Evolutionary conservation across 2,329 filamentous ascomycete genomes (phyloP).

Genomic region (Penicillium sp.): DNA sequence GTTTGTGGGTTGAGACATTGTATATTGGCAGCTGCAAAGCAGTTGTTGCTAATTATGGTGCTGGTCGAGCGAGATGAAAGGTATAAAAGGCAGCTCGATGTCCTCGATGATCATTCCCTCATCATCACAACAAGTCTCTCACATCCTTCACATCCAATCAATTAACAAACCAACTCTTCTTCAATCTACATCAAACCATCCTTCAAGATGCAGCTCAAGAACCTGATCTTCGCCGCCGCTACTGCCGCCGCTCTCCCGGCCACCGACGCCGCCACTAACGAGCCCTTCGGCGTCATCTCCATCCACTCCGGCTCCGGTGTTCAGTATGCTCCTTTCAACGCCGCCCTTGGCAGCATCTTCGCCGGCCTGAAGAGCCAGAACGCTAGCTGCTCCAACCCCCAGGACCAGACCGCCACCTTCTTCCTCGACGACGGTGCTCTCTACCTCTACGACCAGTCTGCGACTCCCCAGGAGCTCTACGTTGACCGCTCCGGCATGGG

Average conservation of each 20-base stretch:
- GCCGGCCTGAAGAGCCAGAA: constrained; percentile 40
- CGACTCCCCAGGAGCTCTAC: constrained; percentile 43
- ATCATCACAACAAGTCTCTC: too few species aligned
- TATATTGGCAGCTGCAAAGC: too few species aligned
- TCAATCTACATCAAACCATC: too few species aligned
- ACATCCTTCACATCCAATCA: too few species aligned
- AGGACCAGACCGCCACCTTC: constrained; percentile 44
- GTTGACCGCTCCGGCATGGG: constrained; percentile 54
- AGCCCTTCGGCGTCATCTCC: constrained; percentile 44
- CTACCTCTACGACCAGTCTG: constrained; percentile 42
- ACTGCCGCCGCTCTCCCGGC: constrained; percentile 25
- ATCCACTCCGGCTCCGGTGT: constrained; percentile 45
- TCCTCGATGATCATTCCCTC: too few species aligned
- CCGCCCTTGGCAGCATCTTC: constrained; percentile 39
- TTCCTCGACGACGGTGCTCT: constrained; percentile 41
- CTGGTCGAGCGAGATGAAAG: too few species aligned
- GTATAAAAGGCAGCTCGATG: too few species aligned
- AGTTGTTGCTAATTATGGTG: too few species aligned
- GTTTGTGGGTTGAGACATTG: too few species aligned
- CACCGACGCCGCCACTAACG: constrained; percentile 20
- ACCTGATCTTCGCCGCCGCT: constrained; percentile 22
- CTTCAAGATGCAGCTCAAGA: constrained; percentile 26
- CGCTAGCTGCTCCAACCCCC: constrained; percentile 40
- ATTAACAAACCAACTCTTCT: too few species aligned
- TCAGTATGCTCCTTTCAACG: constrained; percentile 43